Evolutionary conservation across 2,329 filamentous ascomycete genomes (phyloP).

Genomic region (Beauveria sp.): DNA sequence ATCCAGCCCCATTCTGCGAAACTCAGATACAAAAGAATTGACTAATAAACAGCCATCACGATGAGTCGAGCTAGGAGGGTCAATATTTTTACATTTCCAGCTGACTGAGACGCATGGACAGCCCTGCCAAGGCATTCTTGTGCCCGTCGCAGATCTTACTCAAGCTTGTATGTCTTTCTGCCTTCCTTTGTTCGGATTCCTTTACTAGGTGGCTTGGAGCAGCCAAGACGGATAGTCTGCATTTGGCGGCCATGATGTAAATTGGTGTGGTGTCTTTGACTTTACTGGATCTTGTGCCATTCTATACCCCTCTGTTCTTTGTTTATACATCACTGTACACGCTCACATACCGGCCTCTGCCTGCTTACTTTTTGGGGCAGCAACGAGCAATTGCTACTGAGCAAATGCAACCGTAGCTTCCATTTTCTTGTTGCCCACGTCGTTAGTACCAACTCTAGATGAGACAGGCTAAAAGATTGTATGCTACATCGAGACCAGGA

Average conservation of each 20-base stretch:
- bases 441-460: neutral
- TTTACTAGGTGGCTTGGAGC: neutral
- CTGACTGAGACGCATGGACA: neutral
- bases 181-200: neutral
- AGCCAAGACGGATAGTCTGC: neutral
- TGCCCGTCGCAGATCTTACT: neutral
- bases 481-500: neutral
- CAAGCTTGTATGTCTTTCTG: neutral
- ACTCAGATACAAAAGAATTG: too few species aligned
- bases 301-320: slow-evolving; percentile 7
- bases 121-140: neutral
- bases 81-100: neutral
- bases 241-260: neutral
- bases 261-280: neutral
- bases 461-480: neutral
- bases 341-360: neutral
- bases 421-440: neutral
- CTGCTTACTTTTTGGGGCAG: neutral
- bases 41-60: too few species aligned
- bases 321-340: neutral
- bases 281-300: neutral
- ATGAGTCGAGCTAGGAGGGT: neutral
- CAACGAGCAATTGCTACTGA: neutral
- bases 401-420: neutral
- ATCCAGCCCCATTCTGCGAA: too few species aligned